A percentile compares a stretch with the other conserved stretches of the same genome.
Conservation (phyloP, 2,329 filamentous ascomycete species). For the Beauveria sp. region DNA sequence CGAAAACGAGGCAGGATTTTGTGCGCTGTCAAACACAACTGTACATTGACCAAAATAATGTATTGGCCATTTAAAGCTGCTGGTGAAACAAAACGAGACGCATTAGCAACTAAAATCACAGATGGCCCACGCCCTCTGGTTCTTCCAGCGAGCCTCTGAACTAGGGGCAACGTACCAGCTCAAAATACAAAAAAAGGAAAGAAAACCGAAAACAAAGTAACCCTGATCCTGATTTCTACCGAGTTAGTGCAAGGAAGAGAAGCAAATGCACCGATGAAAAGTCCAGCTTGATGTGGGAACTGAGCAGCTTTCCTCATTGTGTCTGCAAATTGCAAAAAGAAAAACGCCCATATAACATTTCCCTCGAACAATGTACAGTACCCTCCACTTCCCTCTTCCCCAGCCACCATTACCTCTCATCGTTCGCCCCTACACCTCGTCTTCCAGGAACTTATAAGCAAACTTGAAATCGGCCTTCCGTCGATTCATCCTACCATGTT, state of each 20-base stretch:
- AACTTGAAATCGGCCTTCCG: slow-evolving; percentile 98
- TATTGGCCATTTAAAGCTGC: neutral
- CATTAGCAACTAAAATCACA: neutral
- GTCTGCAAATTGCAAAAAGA: neutral
- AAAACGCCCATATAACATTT: slow-evolving; percentile 3
- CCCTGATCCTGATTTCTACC: neutral
- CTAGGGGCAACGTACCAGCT: neutral
- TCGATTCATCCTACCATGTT: slow-evolving; percentile 78
- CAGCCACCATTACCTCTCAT: neutral
- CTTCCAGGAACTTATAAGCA: slow-evolving; percentile 94
- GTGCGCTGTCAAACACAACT: neutral
- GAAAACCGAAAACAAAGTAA: neutral
- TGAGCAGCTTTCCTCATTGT: neutral
- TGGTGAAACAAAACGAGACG: neutral
- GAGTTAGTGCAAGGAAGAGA: neutral
- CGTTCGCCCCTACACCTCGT: slow-evolving; percentile 56
- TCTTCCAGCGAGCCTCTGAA: neutral
- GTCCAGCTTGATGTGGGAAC: neutral
- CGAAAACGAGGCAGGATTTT: neutral
- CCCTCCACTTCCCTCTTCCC: neutral
- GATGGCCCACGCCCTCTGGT: neutral
- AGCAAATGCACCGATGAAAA: neutral
- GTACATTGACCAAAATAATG: neutral
- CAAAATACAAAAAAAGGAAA: neutral
- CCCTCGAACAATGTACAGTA: slow-evolving; percentile 9